A percentile compares a stretch with the other conserved stretches of the same genome.
Conservation (phyloP, 805 yeast species). For the Saccharomycopsis malanga region DNA sequence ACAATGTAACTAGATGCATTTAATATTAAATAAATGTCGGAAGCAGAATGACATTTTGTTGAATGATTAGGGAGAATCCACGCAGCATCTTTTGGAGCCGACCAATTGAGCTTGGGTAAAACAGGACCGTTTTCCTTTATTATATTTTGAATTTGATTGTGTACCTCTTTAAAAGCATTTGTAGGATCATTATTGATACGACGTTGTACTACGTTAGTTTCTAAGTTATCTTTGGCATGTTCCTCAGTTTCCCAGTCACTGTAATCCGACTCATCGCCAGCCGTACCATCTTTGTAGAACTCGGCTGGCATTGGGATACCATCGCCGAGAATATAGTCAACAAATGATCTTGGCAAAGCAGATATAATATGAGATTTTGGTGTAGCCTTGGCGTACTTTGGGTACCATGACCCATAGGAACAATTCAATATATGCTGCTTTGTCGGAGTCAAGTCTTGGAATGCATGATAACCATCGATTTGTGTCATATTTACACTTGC, state of each 20-base stretch:
- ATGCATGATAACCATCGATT: conserved; percentile 20
- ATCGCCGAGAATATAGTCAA: conserved; percentile 56
- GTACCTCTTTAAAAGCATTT: conserved; percentile 51
- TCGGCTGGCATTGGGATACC: conserved; percentile 59
- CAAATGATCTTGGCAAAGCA: conserved; percentile 51
- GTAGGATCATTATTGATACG: conserved; percentile 35
- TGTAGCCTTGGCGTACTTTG: conserved; percentile 38
- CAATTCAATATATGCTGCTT: conserved; percentile 43
- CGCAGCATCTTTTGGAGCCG: conserved; percentile 89
- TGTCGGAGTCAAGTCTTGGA: conserved; percentile 27
- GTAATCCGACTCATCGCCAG: conserved; percentile 56
- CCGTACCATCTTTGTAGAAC: conserved; percentile 30
- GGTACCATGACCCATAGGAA: conserved; percentile 55
- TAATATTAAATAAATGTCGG: conserved; percentile 72
- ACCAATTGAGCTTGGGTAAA: conserved; percentile 92
- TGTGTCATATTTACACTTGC: background rate
- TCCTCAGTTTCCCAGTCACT: conserved; percentile 64
- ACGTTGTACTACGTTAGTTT: too few species aligned
- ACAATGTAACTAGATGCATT: conserved; percentile 84
- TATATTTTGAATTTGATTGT: conserved; percentile 39
- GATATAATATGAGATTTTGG: conserved; percentile 48
- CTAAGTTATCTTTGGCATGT: conserved; percentile 23
- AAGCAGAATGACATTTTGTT: conserved; percentile 59
- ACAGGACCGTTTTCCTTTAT: conserved; percentile 53
- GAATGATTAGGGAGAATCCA: conserved; percentile 84